Evolutionary conservation across 2,329 filamentous ascomycete genomes (phyloP).

Genomic region (Diaporthe batatas): DNA sequence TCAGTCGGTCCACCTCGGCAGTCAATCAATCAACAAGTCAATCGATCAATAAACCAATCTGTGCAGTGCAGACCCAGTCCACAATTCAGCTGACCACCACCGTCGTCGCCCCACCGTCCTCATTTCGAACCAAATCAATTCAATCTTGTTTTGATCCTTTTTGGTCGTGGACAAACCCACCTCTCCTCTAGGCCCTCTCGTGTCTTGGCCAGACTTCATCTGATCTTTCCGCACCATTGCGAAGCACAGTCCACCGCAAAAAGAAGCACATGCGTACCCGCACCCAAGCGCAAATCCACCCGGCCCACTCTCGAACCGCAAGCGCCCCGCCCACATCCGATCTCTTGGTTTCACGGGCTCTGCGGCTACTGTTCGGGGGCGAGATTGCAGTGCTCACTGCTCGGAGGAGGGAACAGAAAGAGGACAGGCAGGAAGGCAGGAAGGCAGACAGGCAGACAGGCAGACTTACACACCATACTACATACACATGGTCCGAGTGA

Average conservation of each 20-base stretch:
- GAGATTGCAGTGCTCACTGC: conserved; percentile 7
- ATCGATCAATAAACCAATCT: background rate
- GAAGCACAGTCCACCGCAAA: conserved; percentile 15
- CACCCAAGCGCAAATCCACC: conserved; percentile 10
- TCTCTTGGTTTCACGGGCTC: conserved; percentile 17
- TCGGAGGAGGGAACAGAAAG: background rate
- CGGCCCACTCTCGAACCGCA: conserved; percentile 22
- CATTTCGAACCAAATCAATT: conserved; percentile 24
- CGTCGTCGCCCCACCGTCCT: conserved; percentile 12
- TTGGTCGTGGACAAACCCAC: background rate
- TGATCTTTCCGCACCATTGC: conserved; percentile 10
- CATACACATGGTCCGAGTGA: conserved; percentile 24
- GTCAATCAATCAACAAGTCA: background rate
- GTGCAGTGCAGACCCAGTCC: background rate
- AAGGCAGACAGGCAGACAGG: too few species aligned
- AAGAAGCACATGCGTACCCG: background rate
- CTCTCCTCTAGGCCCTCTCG: too few species aligned
- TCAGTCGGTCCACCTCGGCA: background rate
- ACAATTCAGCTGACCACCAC: conserved; percentile 15
- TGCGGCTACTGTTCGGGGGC: background rate
- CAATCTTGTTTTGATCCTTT: conserved; percentile 29
- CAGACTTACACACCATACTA: too few species aligned
- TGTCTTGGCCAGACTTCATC: conserved; percentile 23
- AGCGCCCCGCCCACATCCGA: conserved; percentile 26
- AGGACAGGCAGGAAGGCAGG: background rate